Evolutionary conservation across 164 flowering plant species (phyloP), one percentile per base, ranked within the genome.

Genomic region (Akebia trifoliata): DNA sequence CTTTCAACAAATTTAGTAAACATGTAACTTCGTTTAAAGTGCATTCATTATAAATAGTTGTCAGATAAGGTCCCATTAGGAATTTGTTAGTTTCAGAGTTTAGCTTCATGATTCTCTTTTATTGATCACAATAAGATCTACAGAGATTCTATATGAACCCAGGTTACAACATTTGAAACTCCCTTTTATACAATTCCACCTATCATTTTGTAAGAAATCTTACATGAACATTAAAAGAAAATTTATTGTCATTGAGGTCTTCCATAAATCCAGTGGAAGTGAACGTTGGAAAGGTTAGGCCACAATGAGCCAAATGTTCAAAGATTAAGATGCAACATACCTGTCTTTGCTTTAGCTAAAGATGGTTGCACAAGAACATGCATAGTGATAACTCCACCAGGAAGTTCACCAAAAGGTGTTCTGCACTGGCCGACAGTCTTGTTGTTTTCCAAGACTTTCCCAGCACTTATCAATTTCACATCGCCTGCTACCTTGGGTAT

Each of bases 351-450:
- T 58, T 72, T 72, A 4, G 62, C 63, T 30, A 60, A 29, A 62
- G 76, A 70, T 54, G 75, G 81, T 59, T 76, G 81, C 64, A 77
- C 74, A 56, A 77, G 69, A 22, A 77, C 81, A 66, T 77, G 81
- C 81, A 77, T 77, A 42, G 75, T 77, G 42, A 72, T 74, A 32
- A 68, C 70, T 31, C 71, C 78, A 35, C 71, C 68, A 0, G 72
- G 73, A 62, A 69, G 67, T 48, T 77, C 78, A 56, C 71, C 74
- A 48, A 69, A 68, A 18, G 81, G 81, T 46, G 46, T 39, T 70
- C 62, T 70, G 54, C 76, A 74, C 54, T 77, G 78, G 21, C 71
- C 73, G n/a, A 74, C 68, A 15, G 76, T 70, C 61, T 63, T 72
- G 66, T 61, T 72, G 71, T 77, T 74, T 36, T 77, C 81, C 69